Base-by-base conservation (phyloP, 2,329 filamentous ascomycete genomes). In the Fusarium sp. region DNA sequence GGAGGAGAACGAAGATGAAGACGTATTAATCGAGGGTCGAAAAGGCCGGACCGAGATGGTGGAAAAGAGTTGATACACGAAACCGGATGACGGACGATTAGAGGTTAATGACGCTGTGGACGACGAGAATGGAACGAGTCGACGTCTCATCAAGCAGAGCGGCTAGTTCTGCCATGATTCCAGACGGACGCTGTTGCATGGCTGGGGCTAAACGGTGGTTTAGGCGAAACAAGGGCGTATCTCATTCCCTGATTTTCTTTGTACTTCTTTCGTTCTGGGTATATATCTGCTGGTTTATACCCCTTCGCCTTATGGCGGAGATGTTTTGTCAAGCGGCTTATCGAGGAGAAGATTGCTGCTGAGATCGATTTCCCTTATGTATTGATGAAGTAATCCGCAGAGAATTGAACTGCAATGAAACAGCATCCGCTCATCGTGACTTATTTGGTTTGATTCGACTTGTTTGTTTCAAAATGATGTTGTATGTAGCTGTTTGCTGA, bases 341-440 rank as follows among this genome's bases (percentile, higher is more conserved):
- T 34, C 14, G 24, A 48, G 27, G 44, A 37, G 56, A 47, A 52
- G 30, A 49, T 46, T 55, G 56, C 60, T 46, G 60, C 68, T 71
- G 64, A 71, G 65, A 53, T 62, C 48, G 48, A 56, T 29, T 71
- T 71, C 68, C 67, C 64, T 58, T 71, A 66, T 71, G 68, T 71
- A 71, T 65, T 59, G 56, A 70, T 65, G 68, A 70, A 67, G 55
- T 69, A 70, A 65, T 61, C 67, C 16, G 49, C 52, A 57, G 45
- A 65, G 30, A 60, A 67, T 61, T 34, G 46, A 52, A 55, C 52
- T 61, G 52, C 45, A 48, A 69, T 47, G 48, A 61, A 65, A 46
- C 27, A 44, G 30, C n/a, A 25, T 40, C 45, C 37, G 30, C 25
- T 16, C 30, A 32, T 4, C 13, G 58, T 57, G 46, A 46, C 29